Base-by-base conservation (phyloP, 108 stramenopile species). In the Stephanodiscus triporus region DNA sequence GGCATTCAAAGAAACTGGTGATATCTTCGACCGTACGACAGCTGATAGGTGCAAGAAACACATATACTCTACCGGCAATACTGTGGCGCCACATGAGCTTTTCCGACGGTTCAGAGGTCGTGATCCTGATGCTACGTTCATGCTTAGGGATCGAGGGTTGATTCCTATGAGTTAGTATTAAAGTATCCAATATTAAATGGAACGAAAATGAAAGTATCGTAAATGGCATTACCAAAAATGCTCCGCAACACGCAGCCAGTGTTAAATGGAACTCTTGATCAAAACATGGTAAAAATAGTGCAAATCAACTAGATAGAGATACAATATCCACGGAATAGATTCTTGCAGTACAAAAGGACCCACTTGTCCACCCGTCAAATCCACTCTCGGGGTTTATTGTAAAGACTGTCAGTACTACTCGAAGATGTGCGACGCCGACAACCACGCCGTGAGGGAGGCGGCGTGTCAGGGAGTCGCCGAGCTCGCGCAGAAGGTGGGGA, bases 381-480 rank as follows among this genome's bases (percentile, higher is more conserved):
- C n/a, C n/a, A n/a, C n/a, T n/a, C n/a, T n/a, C n/a, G n/a, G n/a
- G n/a, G n/a, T n/a, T n/a, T n/a, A n/a, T n/a, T n/a, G n/a, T n/a
- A n/a, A n/a, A n/a, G n/a, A n/a, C 60, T 93, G 91, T 49, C 88
- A 94, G 22, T 97, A 95, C 80, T 98, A 98, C 72, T 85, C 92
- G 30, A 82, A 93, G 79, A 92, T 91, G 92, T 89, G 88, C 50
- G 94, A 94, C 79, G 94, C 92, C 24, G 94, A 97, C 76, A 97
- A 97, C 75, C 97, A 97, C 69, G 95, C 89, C 9, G 98, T 98
- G 58, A 85, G 98, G 43, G 98, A 98, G 85, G 95, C 93, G 16
- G 96, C 96, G 26, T 98, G 97, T 81, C 95, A 97, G 76, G 94
- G 95, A 40, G 92, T 98, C 53, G 97, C 97, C 5, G 97, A 98